A percentile compares a stretch with the other conserved stretches of the same genome.
Conservation (phyloP, 2,329 filamentous ascomycete species). For the Fusarium domesticum region DNA sequence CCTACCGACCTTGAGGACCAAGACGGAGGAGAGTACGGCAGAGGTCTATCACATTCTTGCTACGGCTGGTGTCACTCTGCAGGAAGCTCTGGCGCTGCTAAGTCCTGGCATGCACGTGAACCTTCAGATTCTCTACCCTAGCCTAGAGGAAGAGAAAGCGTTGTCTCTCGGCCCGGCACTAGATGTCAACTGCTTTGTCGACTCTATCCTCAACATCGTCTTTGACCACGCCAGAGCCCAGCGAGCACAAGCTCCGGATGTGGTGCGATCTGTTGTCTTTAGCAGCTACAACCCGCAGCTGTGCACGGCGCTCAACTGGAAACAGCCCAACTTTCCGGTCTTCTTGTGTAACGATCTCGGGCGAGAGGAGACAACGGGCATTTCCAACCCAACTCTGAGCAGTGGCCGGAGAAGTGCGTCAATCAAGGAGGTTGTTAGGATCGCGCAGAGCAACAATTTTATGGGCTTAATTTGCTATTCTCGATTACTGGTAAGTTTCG, state of each 20-base stretch:
- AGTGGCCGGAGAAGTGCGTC: conserved; percentile 75
- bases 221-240: conserved; percentile 83
- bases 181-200: conserved; percentile 84
- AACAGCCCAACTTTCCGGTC: conserved; percentile 96
- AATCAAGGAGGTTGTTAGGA: conserved; percentile 90
- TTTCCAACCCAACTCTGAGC: conserved; percentile 40
- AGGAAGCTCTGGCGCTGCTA: conserved; percentile 71
- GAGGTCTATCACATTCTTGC: conserved; percentile 70
- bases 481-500: conserved; percentile 68
- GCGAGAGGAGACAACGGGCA: conserved; percentile 47
- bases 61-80: conserved; percentile 73
- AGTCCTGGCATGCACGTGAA: conserved; percentile 83
- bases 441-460: conserved; percentile 93
- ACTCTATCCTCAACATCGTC: conserved; percentile 77
- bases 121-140: conserved; percentile 87
- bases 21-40: conserved; percentile 55
- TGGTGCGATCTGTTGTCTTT: conserved; percentile 85
- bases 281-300: conserved; percentile 88
- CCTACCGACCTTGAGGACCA: conserved; percentile 42
- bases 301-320: conserved; percentile 96
- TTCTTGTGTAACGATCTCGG: conserved; percentile 93
- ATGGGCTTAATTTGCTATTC: conserved; percentile 95
- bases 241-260: conserved; percentile 61
- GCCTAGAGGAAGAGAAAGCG: conserved; percentile 65
- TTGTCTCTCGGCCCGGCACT: conserved; percentile 69